Evolutionary conservation across 177 flowering plant genomes (phyloP), one percentile per base, ranked within the genome.

Genomic region (Vitis hybrid): DNA sequence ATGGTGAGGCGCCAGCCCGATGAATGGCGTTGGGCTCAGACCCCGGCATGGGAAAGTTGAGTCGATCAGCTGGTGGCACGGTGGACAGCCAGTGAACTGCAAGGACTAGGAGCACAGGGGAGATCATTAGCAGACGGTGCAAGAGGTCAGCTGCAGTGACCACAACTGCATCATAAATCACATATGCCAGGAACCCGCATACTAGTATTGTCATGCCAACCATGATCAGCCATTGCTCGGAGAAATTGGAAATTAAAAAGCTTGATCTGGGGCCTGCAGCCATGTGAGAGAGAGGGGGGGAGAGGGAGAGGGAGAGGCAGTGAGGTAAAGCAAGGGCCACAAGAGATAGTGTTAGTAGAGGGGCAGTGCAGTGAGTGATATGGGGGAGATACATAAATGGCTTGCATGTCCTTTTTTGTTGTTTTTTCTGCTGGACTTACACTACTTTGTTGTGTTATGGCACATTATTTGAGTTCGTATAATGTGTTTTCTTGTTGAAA

Each of bases 61-160:
- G 52, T 12, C 57, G 55, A n/a, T 54, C 15, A 66, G 69, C 7
- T 50, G 74, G 67, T 48, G 30, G 64, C 74, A 52, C 78, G 0
- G 82, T 0, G 32, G 88, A 85, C 66, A 84, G 82, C 89, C 84
- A 86, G 74, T 84, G 87, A 65, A 86, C 82, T 1, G 61, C 72
- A 11, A 79, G 73, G n/a, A 84, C 65, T 63, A 86, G 50, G 17
- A 86, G 76, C 56, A 84, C 39, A 12, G 89, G 89, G 9, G 83
- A 78, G 8, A 86, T 70, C 21, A 80, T 70, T 21, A 86, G 77
- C 4, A 86, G 56, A 1, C 86, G 77, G 26, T 75, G 80, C 62
- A 84, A 21, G n/a, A 82, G 69, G 72, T 84, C 84, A 3, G 83
- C 74, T 45, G 87, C 87, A 1, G 87, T 75, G 21, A 75, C 79